Conservation (phyloP, 2,329 filamentous ascomycete species). For the Microthyrium microscopicum region DNA sequence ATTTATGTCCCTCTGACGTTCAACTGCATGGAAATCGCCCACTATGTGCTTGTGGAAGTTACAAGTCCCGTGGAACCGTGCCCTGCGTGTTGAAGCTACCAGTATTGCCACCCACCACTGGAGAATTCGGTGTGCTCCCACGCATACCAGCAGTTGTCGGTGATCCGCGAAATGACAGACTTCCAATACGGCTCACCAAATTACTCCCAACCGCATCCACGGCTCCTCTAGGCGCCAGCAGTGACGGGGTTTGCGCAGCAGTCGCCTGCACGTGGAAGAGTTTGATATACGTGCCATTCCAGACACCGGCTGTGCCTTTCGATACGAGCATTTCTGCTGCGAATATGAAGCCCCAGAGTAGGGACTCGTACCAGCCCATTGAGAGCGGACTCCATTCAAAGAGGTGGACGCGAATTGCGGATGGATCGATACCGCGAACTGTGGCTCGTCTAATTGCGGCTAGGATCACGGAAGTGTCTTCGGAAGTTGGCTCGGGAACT, state of each 20-base stretch:
- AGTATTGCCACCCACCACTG: slow-evolving; percentile 1
- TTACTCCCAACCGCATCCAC: slow-evolving; percentile 89
- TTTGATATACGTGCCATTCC: slow-evolving; percentile 80
- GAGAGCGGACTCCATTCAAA: slow-evolving; percentile 90
- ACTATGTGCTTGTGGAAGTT: too few relatives aligned
- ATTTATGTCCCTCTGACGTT: too few relatives aligned
- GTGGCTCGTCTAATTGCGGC: slow-evolving; percentile 41
- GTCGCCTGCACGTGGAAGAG: slow-evolving; percentile 83
- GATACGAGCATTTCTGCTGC: slow-evolving; percentile 75
- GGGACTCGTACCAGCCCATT: slow-evolving; percentile 87
- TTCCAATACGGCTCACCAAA: slow-evolving; percentile 71
- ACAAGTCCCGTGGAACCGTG: too few relatives aligned
- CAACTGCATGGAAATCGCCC: too few relatives aligned
- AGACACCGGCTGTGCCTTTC: slow-evolving; percentile 78
- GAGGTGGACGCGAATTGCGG: slow-evolving; percentile 60
- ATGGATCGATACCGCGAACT: slow-evolving; percentile 57
- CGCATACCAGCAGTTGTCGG: background rate
- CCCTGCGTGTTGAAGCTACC: too few relatives aligned
- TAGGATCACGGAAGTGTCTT: slow-evolving; percentile 23
- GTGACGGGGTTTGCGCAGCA: slow-evolving; percentile 58
- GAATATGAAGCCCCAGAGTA: slow-evolving; percentile 89
- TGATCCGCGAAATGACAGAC: slow-evolving; percentile 48
- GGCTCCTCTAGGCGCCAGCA: slow-evolving; percentile 73
- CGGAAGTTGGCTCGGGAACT: slow-evolving; percentile 23
- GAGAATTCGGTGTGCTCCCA: background rate